phyloP scores from a whole-genome alignment of 2,329 filamentous ascomycete genomes.

The Hypoxylon sp. region DNA sequence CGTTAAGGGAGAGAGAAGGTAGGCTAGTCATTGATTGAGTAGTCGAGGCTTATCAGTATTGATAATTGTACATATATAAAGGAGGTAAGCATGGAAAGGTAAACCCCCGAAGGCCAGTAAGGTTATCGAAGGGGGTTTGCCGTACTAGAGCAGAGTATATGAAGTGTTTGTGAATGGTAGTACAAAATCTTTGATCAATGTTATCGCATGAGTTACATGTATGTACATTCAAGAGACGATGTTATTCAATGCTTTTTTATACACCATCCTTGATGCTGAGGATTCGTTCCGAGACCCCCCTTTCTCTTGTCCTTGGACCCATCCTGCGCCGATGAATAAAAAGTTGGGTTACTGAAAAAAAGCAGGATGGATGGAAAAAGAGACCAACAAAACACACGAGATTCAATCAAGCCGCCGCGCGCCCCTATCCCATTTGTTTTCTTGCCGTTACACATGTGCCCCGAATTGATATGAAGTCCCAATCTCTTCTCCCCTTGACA shows the following conservation, averaged over 20 bases:
- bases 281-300: slow-evolving; percentile 18
- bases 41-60: slow-evolving; percentile 1
- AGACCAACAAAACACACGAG: slow-evolving; percentile 6
- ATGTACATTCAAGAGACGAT: slow-evolving; percentile 28
- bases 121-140: background rate
- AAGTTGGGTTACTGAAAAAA: background rate
- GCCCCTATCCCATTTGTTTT: slow-evolving; percentile 25
- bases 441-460: slow-evolving; percentile 8
- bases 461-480: slow-evolving; percentile 11
- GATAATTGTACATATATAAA: slow-evolving; percentile 23
- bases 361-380: slow-evolving; percentile 12
- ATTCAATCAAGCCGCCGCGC: slow-evolving; percentile 13
- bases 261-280: slow-evolving; percentile 39
- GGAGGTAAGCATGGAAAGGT: background rate
- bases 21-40: slow-evolving; percentile 8
- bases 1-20: slow-evolving; percentile 24
- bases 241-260: slow-evolving; percentile 40
- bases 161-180: slow-evolving; percentile 8
- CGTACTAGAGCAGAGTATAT: slow-evolving; percentile 1
- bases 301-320: slow-evolving; percentile 16
- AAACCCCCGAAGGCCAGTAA: slow-evolving; percentile 1
- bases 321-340: slow-evolving; percentile 29
- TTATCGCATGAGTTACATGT: slow-evolving; percentile 18
- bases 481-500: background rate
- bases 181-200: slow-evolving; percentile 34